A percentile compares a stretch with the other conserved stretches of the same genome.
Evolutionary conservation across 106 monocot genomes (phyloP).

Genomic region (Dendrobium huoshanense): DNA sequence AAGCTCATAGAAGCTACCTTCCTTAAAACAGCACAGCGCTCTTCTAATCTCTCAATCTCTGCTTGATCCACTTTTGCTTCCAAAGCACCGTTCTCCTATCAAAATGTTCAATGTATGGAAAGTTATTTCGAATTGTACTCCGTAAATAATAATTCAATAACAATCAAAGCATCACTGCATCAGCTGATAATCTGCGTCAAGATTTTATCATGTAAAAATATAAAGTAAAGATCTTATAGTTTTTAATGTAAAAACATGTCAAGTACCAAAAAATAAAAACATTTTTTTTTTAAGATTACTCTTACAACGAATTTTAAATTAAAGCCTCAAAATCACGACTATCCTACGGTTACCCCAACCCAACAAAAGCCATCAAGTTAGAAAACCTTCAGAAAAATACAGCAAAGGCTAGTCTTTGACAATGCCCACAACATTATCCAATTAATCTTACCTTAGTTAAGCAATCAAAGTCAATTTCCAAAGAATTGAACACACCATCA

Average conservation of each 20-base stretch:
- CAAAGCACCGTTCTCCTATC: slow-evolving; percentile 33
- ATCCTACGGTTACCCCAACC: no score
- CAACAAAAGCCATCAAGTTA: no score
- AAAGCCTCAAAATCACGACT: no score
- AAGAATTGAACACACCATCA: no score
- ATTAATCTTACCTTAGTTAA: no score
- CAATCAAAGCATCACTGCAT: not conserved
- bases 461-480: no score
- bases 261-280: not conserved
- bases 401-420: no score
- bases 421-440: no score
- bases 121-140: not conserved
- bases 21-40: slow-evolving; percentile 40
- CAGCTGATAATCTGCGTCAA: not conserved
- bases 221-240: not conserved
- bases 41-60: slow-evolving; percentile 69
- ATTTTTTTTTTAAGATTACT: not conserved
- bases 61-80: slow-evolving; percentile 31
- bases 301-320: no score
- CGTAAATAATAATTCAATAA: not conserved
- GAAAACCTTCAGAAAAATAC: no score
- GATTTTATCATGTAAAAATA: not conserved
- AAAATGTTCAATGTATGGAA: not conserved
- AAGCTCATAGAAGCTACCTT: slow-evolving; percentile 45
- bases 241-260: not conserved